Evolutionary conservation across 139 green algal species (phyloP), one percentile per base, ranked within the genome.

Genomic region (Astrephomene gubernaculifera): DNA sequence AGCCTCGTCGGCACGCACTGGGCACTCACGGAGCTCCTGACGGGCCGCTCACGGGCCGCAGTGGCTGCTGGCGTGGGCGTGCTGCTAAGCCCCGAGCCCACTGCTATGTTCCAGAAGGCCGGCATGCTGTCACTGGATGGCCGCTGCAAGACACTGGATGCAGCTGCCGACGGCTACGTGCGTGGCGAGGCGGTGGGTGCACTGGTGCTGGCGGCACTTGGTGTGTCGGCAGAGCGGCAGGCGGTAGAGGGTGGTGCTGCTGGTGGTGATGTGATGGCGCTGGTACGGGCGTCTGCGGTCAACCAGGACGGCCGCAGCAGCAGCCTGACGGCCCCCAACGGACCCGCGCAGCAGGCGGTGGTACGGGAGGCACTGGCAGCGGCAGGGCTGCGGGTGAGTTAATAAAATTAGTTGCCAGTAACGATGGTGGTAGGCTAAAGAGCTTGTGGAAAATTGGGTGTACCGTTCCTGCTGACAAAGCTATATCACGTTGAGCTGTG

Each of bases 231-330:
- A 24, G 35, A 36, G 67, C 33, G 7, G 54, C 35, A 25, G 72
- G 10, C 21, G 33, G 54, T 49, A 24, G 60, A 41, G 4, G 54
- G 24, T 24, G 61, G 14, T 31, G 43, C 25, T 36, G 79, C 33
- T 2, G 39, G 35, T 67, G 60, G 36, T 7, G 31, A 24, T 25
- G 60, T 39, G 21, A 29, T 92, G 45, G 87, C 86, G 0, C 19
- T 96, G 0, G 61, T 98, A 14, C 22, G 64, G 0, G 93, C 87
- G 29, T 91, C 90, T 3, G 92, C 95, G 0, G 94, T 98, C n/a
- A 99, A 99, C 92, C 94, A 97, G 85, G 96, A 98, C 71, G 96
- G 96, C 38, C 90, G 96, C 63, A 96, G 93, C 71, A 97, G 92
- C 91, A 92, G 83, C 81, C 91, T 98, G 49, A 98, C 96, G 1